Conservation (phyloP, 2,329 filamentous ascomycete species). For the Fusarium camptoceras region DNA sequence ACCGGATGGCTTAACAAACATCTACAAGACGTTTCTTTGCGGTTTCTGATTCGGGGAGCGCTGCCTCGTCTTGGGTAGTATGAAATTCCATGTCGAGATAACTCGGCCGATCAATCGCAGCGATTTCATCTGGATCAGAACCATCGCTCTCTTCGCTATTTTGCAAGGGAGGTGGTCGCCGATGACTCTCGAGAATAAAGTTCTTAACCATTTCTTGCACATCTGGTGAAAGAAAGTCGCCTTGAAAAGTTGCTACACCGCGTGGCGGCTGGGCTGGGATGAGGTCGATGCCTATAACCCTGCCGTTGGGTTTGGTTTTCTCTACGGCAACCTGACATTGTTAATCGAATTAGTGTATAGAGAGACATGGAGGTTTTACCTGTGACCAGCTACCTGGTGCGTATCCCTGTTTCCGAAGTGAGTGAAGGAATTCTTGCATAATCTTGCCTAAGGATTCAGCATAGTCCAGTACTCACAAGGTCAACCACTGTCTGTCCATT, state of each 20-base stretch:
- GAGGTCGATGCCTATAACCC: conserved; percentile 91
- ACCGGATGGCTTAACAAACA: conserved; percentile 54
- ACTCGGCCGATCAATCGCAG: conserved; percentile 60
- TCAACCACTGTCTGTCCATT: conserved; percentile 87
- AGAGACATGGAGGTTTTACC: conserved; percentile 52
- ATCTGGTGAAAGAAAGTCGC: conserved; percentile 82
- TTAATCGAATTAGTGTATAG: not conserved
- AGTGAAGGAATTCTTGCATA: conserved; percentile 7
- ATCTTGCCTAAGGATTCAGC: not conserved
- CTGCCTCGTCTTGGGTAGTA: conserved; percentile 12
- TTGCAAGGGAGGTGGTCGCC: conserved; percentile 23
- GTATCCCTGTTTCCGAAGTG: conserved; percentile 69
- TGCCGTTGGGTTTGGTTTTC: conserved; percentile 78
- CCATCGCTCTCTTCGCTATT: conserved; percentile 7
- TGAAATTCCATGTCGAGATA: conserved; percentile 75
- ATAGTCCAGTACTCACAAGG: conserved; percentile 66
- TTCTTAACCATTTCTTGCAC: conserved; percentile 82
- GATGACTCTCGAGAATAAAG: conserved; percentile 74
- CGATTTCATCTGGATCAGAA: conserved; percentile 38
- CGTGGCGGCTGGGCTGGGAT: conserved; percentile 91
- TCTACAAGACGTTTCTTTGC: conserved; percentile 71
- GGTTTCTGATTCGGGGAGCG: conserved; percentile 14
- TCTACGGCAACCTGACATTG: conserved; percentile 78
- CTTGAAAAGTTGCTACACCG: conserved; percentile 94
- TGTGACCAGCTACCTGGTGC: conserved; percentile 81